These are phyloP conservation scores for Sistotremastrum niveocremeum DNA, from an alignment of 768 basidiomycete species.

Conservation along the genomic window DNA sequence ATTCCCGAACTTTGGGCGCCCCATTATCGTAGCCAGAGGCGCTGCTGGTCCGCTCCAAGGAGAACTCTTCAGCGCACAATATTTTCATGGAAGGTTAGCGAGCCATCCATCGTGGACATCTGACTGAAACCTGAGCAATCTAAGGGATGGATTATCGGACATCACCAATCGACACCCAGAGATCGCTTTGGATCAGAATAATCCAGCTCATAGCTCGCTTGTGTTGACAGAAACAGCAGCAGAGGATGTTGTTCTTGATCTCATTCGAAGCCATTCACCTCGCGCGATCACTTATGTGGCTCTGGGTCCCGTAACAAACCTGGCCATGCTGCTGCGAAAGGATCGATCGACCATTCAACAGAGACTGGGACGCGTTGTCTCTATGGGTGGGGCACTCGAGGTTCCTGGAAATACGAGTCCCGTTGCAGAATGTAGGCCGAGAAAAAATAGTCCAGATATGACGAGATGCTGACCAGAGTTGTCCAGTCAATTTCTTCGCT, in stretches of 20 bases:
- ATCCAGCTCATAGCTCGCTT: conserved; percentile 29
- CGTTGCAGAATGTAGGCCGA: conserved; percentile 63
- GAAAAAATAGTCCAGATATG: too few species aligned
- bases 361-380: conserved; percentile 60
- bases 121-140: neutral
- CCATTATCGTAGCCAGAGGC: conserved; percentile 48
- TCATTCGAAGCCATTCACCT: conserved; percentile 37
- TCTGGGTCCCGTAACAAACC: conserved; percentile 68
- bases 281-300: conserved; percentile 56
- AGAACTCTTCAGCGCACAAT: conserved; percentile 58
- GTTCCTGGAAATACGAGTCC: conserved; percentile 81
- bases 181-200: conserved; percentile 20
- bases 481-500: conserved; percentile 70
- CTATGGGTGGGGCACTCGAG: conserved; percentile 91
- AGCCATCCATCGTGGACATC: neutral
- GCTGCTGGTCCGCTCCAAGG: conserved; percentile 56
- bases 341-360: conserved; percentile 39
- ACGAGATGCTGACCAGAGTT: too few species aligned
- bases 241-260: conserved; percentile 38
- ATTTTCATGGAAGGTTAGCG: conserved; percentile 69
- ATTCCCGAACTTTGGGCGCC: conserved; percentile 48
- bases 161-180: conserved; percentile 57
- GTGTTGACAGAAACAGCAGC: conserved; percentile 31
- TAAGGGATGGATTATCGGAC: conserved; percentile 55
- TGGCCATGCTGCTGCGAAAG: conserved; percentile 49